Evolutionary conservation across 1,139 yeast genomes (phyloP), one percentile per base, ranked within the genome.

Genomic region (Meyerozyma smithsonii): DNA sequence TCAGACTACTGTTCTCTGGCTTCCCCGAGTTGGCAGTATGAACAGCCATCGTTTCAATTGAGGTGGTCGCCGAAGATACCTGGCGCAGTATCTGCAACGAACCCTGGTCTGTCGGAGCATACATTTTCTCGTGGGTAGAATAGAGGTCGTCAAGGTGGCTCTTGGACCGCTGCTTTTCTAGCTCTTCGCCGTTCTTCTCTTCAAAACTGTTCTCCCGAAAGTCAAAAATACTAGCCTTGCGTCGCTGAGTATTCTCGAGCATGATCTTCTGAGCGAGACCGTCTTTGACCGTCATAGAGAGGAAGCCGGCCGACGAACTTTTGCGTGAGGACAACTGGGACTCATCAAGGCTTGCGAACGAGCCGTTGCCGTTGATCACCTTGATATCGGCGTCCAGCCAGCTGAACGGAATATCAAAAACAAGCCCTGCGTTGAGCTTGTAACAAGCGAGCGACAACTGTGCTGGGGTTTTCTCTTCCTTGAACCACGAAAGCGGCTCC

Each of bases 71-170:
- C 1, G 60, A 55, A 1, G 62, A 50, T 8, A 47, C 41, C 3
- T 58, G 54, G 32, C 50, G 47, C 12, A 46, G 49, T 11, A 51
- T 37, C 17, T 48, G 45, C 17, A 55, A 36, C 20, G 38, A 35
- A 3, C 18, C 16, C 12, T 25, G 36, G 16, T 14, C 32, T 36
- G 20, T 39, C 24, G 26, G 39, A 4, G 51, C 46, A 40, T 51
- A 68, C 10, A 69, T 51, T 39, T 58, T 56, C 39, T 69, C 74
- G 46, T 69, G 76, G 1, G 59, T 56, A 0, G 52, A 35, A 36
- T 65, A 59, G 19, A 69, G 47, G 8, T 64, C 68, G 2, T 46
- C 39, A 6, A 62, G 37, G 5, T 58, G 56, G 23, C 58, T 63
- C 34, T 48, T 42, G 1, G 51, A 44, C 35, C 42, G 47, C 7